Conservation (phyloP, 257 asterid species). For the Buddleja alternifolia region DNA sequence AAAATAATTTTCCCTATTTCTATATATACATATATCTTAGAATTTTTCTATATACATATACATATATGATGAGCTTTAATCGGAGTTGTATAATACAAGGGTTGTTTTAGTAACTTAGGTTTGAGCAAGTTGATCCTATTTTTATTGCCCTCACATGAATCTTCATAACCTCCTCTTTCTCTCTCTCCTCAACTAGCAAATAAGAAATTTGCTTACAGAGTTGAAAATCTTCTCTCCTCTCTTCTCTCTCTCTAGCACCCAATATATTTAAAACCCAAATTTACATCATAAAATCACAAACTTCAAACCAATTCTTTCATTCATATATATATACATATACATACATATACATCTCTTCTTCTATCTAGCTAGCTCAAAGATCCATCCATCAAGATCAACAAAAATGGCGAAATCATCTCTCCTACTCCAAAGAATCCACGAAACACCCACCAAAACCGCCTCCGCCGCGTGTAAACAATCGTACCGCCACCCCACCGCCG, state of each 20-base stretch:
- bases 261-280: conserved; percentile 11
- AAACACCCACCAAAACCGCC: conserved; percentile 32
- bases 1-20: too few species aligned
- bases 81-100: too few species aligned
- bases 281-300: conserved; percentile 25
- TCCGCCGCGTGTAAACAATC: conserved; percentile 25
- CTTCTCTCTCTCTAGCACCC: background rate
- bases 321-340: too few species aligned
- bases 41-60: too few species aligned
- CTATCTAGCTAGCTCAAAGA: background rate
- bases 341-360: background rate
- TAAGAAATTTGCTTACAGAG: too few species aligned
- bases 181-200: background rate
- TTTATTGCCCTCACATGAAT: conserved; percentile 52
- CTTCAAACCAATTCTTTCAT: too few species aligned
- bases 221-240: conserved; percentile 17
- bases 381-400: background rate
- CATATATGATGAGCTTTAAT: too few species aligned
- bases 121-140: conserved; percentile 28
- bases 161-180: conserved; percentile 6
- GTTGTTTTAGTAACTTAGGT: too few species aligned
- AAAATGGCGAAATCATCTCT: conserved; percentile 33
- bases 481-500: conserved; percentile 34
- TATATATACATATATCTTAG: too few species aligned
- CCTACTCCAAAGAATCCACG: conserved; percentile 36